Evolutionary conservation across 495 filamentous ascomycete genomes (phyloP), one percentile per base, ranked within the genome.

Genomic region (Aspergillus taichungensis): DNA sequence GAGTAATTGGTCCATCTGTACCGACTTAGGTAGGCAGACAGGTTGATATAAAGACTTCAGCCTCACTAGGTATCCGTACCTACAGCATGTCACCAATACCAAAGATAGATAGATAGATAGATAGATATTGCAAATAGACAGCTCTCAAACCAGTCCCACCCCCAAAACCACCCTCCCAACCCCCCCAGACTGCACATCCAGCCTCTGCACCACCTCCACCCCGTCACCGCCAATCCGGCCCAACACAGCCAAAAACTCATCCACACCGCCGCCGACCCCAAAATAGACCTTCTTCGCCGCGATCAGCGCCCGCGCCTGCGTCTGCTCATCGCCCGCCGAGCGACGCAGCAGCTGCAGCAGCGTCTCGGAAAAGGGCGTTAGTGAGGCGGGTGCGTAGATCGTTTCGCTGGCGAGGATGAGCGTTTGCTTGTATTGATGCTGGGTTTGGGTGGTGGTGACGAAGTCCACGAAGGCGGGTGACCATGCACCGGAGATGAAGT

Each of bases 241-340:
- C 45, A 87, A 68, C 49, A 76, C 75, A 29, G 73, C 64, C 40
- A 88, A 72, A 59, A 98, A 95, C 55, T 91, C 89, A 60, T 91
- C 84, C 34, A 98, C 78, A 13, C 88, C 88, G 13, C 92, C 92
- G 3, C 92, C 92, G 43, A 98, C 92, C 5, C 92, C 92, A 57
- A 98, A 98, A 62, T 98, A 98, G 2, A 96, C 79, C 62, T 80
- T 79, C 69, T 98, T 98, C 3, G 92, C 92, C 5, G 81, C 92
- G 2, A 98, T 72, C n/a, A 95, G 61, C 6, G 87, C 88, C 45
- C 72, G 76, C 29, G 76, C 77, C 32, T 54, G 62, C 6, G 37
- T 46, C 8, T 62, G 45, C 52, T 60, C 27, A 40, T 47, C 9
- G 61, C n/a, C 44, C 5, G 50, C 64, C 29, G 81, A 75, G 4